phyloP scores from a whole-genome alignment of 1,139 yeast species.

The Suhomyces kunorum region DNA sequence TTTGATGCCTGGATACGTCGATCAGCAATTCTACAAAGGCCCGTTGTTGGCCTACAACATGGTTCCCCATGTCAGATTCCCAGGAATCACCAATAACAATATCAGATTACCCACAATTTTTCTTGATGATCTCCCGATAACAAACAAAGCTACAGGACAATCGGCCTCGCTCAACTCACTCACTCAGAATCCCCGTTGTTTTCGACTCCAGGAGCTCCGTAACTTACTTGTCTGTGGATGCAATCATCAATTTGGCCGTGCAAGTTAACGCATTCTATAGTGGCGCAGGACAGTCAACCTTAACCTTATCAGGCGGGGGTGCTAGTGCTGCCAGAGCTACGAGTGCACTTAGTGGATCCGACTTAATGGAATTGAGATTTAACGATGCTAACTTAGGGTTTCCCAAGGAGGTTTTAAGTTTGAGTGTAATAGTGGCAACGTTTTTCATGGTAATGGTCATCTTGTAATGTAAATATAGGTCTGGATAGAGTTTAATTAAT shows the following conservation, averaged over 20 bases:
- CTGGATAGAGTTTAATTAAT: background rate
- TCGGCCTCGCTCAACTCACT: slow-evolving; percentile 35
- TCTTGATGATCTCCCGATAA: slow-evolving; percentile 53
- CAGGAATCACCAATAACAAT: background rate
- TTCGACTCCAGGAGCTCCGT: slow-evolving; percentile 60
- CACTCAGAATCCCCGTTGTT: slow-evolving; percentile 52
- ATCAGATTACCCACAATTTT: slow-evolving; percentile 56
- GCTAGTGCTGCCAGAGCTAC: slow-evolving; percentile 11
- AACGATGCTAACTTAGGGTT: background rate
- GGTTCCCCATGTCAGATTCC: slow-evolving; percentile 33
- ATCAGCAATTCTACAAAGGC: slow-evolving; percentile 46
- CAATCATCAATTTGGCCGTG: slow-evolving; percentile 65
- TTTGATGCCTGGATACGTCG: slow-evolving; percentile 62
- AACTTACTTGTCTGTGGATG: slow-evolving; percentile 58
- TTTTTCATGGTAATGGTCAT: slow-evolving; percentile 2
- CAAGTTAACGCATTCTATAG: slow-evolving; percentile 74
- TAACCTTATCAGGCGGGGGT: slow-evolving; percentile 11
- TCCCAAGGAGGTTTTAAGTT: background rate
- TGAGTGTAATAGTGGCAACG: background rate
- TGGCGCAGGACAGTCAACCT: slow-evolving; percentile 10
- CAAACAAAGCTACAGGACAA: slow-evolving; percentile 39
- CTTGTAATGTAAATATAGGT: slow-evolving; percentile 1
- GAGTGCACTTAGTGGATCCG: background rate
- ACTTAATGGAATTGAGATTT: background rate
- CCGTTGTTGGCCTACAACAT: slow-evolving; percentile 50